A percentile compares a stretch with the other conserved stretches of the same genome.
Conservation (phyloP, 352 stramenopile species). For the Phytopythium delawarense region DNA sequence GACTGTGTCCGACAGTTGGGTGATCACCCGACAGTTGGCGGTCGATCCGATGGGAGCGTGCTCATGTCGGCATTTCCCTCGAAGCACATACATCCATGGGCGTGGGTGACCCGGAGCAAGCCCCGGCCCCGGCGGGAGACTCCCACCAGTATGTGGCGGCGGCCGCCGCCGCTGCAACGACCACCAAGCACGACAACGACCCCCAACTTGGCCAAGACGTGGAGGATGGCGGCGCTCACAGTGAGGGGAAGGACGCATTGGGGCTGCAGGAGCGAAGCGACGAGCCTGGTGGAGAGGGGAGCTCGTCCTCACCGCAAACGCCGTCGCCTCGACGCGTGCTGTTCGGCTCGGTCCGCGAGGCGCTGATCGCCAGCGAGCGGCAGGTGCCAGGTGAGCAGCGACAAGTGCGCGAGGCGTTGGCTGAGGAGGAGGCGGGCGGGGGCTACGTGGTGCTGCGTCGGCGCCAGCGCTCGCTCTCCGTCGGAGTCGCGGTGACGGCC, state of each 20-base stretch:
- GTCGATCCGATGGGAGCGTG: background rate
- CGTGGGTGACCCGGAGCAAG: background rate
- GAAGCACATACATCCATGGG: background rate
- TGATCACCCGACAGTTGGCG: background rate
- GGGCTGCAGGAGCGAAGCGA: background rate
- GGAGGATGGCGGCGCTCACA: background rate
- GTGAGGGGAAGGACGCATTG: background rate
- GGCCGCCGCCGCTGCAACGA: background rate
- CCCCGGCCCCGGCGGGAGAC: background rate
- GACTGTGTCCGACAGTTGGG: background rate
- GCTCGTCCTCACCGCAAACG: background rate
- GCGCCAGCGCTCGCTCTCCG: slow-evolving; percentile 3
- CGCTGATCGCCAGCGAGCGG: slow-evolving; percentile 28
- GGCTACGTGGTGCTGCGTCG: slow-evolving; percentile 4
- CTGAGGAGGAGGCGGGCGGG: slow-evolving; percentile 9
- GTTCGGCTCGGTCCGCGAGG: slow-evolving; percentile 42
- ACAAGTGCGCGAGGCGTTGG: slow-evolving; percentile 6
- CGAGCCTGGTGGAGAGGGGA: background rate
- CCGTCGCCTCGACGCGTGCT: slow-evolving; percentile 16
- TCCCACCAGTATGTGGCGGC: background rate
- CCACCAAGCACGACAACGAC: background rate
- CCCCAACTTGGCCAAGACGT: background rate
- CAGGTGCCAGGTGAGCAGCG: slow-evolving; percentile 26
- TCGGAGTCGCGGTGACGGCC: background rate
- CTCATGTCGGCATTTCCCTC: background rate